Evolutionary conservation across 345 rosid species (phyloP).

Genomic region (Acer yangbiense): DNA sequence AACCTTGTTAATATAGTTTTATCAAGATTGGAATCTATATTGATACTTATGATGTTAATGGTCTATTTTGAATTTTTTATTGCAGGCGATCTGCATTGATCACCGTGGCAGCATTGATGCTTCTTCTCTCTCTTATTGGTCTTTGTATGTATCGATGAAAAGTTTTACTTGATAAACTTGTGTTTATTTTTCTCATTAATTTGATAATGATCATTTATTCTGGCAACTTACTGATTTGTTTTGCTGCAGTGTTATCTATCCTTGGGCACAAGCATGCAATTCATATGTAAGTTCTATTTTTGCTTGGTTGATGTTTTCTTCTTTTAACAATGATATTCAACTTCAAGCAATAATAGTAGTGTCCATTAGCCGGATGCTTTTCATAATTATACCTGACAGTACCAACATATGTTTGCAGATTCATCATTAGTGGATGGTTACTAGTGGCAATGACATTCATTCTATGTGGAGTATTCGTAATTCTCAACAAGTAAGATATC

Average conservation of each 20-base stretch:
- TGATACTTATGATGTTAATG: constrained; percentile 9
- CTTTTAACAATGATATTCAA: background rate
- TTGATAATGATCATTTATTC: constrained; percentile 16
- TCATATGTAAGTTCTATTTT: constrained; percentile 58
- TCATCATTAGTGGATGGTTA: constrained; percentile 87
- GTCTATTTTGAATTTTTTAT: constrained; percentile 17
- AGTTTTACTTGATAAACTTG: background rate
- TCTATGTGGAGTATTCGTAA: constrained; percentile 80
- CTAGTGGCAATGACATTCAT: constrained; percentile 82
- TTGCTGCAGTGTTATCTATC: constrained; percentile 65
- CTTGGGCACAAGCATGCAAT: constrained; percentile 74
- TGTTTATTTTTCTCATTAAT: constrained; percentile 21
- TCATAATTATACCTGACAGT: constrained; percentile 14
- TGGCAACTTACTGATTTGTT: constrained; percentile 17
- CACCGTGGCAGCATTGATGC: constrained; percentile 83
- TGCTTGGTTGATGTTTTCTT: background rate
- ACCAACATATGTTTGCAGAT: constrained; percentile 45
- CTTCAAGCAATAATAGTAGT: background rate
- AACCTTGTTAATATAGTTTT: constrained; percentile 21
- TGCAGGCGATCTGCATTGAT: constrained; percentile 81
- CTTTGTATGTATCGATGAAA: constrained; percentile 59
- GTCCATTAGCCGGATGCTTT: background rate
- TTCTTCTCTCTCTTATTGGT: constrained; percentile 78
- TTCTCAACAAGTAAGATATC: constrained; percentile 73
- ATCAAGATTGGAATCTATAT: background rate